Percentiles rank a stretch among this genome's conserved stretches.
phyloP scores from a whole-genome alignment of 2,329 filamentous ascomycete genomes.

The Passalora sequoiae region DNA sequence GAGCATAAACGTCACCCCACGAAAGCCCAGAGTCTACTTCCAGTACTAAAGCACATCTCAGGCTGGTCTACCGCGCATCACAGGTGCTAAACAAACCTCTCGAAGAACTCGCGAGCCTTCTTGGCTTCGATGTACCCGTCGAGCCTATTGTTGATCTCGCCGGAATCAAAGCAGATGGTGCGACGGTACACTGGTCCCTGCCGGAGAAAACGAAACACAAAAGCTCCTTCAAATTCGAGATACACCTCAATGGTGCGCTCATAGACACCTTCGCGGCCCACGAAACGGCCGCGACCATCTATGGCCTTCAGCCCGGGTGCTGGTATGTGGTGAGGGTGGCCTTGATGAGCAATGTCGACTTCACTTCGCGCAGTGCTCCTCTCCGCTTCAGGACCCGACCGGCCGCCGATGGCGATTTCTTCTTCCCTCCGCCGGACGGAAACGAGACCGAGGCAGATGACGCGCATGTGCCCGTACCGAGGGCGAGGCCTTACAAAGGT shows the following conservation, averaged over 20 bases:
- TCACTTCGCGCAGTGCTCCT: constrained; percentile 80
- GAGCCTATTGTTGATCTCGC: constrained; percentile 85
- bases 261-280: constrained; percentile 78
- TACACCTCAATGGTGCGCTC: constrained; percentile 78
- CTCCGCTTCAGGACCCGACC: constrained; percentile 71
- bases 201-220: constrained; percentile 42
- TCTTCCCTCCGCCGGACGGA: constrained; percentile 27
- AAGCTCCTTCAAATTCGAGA: constrained; percentile 77
- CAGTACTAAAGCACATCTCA: constrained; percentile 5
- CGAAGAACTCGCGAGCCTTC: constrained; percentile 80
- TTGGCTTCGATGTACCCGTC: constrained; percentile 86
- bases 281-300: constrained; percentile 87
- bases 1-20: no score
- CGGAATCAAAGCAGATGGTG: constrained; percentile 79
- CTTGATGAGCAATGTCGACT: constrained; percentile 84
- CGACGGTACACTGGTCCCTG: constrained; percentile 83
- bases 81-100: constrained; percentile 88
- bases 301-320: constrained; percentile 75
- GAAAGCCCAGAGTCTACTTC: not conserved
- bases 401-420: constrained; percentile 41
- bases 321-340: constrained; percentile 94
- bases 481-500: constrained; percentile 46
- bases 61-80: constrained; percentile 73
- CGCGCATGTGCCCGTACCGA: constrained; percentile 46
- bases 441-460: constrained; percentile 37